Conservation (phyloP, 129 eudicot genomes). For the Arctium minus region DNA sequence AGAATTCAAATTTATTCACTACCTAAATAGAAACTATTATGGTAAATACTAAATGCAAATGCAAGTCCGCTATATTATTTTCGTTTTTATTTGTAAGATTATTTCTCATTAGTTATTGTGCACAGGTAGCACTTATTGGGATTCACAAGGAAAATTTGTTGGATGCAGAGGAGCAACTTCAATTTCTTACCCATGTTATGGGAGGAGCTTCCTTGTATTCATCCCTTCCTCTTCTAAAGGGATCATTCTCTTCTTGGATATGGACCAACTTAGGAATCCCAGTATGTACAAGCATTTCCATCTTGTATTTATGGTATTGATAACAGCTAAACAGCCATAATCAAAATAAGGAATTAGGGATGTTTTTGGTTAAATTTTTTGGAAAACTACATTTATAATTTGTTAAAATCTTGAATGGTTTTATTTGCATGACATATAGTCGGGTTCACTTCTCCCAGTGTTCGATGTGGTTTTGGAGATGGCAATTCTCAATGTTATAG, state of each 20-base stretch:
- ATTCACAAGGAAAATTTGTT: conserved; percentile 52
- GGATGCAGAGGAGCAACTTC: conserved; percentile 85
- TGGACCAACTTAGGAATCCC: conserved; percentile 68
- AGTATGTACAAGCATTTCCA: conserved; percentile 37
- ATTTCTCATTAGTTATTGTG: conserved; percentile 6
- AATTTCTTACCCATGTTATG: conserved; percentile 65
- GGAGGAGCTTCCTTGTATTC: conserved; percentile 40
- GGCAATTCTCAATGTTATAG: conserved; percentile 80
- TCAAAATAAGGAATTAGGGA: background rate
- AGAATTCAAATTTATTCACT: background rate
- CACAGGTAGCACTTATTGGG: conserved; percentile 92
- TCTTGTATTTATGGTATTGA: background rate
- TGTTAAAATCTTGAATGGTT: background rate
- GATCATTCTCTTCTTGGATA: conserved; percentile 80
- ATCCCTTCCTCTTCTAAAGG: conserved; percentile 65
- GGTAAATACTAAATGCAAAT: background rate
- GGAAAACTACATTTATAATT: background rate
- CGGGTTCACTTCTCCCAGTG: conserved; percentile 85
- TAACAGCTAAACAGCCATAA: background rate
- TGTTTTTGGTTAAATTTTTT: background rate
- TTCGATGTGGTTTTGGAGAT: conserved; percentile 93
- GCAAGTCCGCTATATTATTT: background rate
- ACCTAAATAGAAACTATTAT: background rate
- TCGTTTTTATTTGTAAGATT: background rate
- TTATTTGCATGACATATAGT: conserved; percentile 43